Evolutionary conservation across 805 yeast species (phyloP), one percentile per base, ranked within the genome.

Genomic region (Ogataea salicorniae): DNA sequence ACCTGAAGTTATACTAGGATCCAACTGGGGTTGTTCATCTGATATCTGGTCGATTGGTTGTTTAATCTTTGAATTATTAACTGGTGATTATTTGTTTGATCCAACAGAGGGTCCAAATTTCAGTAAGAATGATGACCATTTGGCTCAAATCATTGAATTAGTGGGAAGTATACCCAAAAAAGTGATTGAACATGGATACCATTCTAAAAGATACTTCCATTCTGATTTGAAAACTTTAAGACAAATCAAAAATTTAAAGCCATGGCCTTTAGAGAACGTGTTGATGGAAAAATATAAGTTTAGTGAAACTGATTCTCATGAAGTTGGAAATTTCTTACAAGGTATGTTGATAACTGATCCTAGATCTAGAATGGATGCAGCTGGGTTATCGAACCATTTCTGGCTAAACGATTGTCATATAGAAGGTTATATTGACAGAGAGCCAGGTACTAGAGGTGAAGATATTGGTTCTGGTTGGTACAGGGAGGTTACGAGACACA

Each of bases 1-100:
- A 0, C 98, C 98, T 1, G 99, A 92, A 60, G 87, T 85, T 5
- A 66, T 87, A 15, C 58, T 86, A 17, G 94, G 95, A 0, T 78
- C 86, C 9, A 74, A 79, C 33, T 94, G 99, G 99, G 99, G 99
- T 1, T 90, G 96, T 45, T 82, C 92, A 46, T 84, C 95, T 1
- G 99, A 94, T 67, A 77, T 92, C 42, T 94, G 99, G 99, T 87
- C 96, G n/a, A 73, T 87, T 58, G 97, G 95, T 0, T 91, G 98
- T 68, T 69, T 94, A 59, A 73, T 87, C 1, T 94, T 94, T 68
- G 99, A 94, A 69, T 73, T 94, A 22, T 67, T 92, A 39, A 92
- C 99, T 0, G 98, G 98, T 3, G 98, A 92, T 66, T 91, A 91
- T 60, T 67, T 94, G 43, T 94, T 92, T 65, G 97, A 92, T 64